Conservation (phyloP, 805 yeast genomes). For the Brettanomyces anomalus region DNA sequence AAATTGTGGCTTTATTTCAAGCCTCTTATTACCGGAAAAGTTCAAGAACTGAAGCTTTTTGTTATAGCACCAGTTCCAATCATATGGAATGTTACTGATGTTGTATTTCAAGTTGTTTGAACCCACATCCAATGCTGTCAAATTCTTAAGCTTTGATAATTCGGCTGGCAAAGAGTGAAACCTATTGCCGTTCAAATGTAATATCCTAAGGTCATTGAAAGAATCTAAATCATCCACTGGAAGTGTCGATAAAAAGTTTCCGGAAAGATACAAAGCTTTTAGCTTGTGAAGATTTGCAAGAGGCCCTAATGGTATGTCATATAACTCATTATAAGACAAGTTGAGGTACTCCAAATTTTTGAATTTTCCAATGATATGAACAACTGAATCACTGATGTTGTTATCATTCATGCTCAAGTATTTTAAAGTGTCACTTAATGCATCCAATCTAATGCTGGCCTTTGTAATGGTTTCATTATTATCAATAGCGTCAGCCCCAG, state of each 20-base stretch:
- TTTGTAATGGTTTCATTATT: not conserved
- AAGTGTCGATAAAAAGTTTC: slow-evolving; percentile 67
- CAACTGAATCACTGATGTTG: slow-evolving; percentile 67
- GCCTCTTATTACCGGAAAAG: slow-evolving; percentile 85
- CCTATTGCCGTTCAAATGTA: slow-evolving; percentile 76
- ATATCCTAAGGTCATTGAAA: slow-evolving; percentile 45
- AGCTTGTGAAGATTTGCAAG: slow-evolving; percentile 47
- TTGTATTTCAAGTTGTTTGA: slow-evolving; percentile 86
- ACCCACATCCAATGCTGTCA: slow-evolving; percentile 80
- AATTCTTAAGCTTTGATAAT: slow-evolving; percentile 52
- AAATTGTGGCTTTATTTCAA: slow-evolving; percentile 72
- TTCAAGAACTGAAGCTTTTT: slow-evolving; percentile 67
- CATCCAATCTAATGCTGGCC: slow-evolving; percentile 7
- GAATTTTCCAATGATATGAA: slow-evolving; percentile 56
- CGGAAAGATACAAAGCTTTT: slow-evolving; percentile 66
- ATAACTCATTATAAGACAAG: slow-evolving; percentile 72
- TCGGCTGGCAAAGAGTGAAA: slow-evolving; percentile 86
- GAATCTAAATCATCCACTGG: slow-evolving; percentile 80
- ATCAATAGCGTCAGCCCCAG: not conserved
- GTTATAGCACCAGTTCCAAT: slow-evolving; percentile 96
- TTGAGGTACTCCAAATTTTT: slow-evolving; percentile 54
- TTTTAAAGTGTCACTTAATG: slow-evolving; percentile 28
- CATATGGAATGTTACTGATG: slow-evolving; percentile 89
- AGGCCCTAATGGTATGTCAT: slow-evolving; percentile 76
- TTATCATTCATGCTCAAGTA: slow-evolving; percentile 72